A percentile compares a stretch with the other conserved stretches of the same genome.
These are phyloP conservation scores for Hymenoscyphus fructigenus DNA, from an alignment of 2,329 filamentous ascomycete species.

Conservation along the genomic window DNA sequence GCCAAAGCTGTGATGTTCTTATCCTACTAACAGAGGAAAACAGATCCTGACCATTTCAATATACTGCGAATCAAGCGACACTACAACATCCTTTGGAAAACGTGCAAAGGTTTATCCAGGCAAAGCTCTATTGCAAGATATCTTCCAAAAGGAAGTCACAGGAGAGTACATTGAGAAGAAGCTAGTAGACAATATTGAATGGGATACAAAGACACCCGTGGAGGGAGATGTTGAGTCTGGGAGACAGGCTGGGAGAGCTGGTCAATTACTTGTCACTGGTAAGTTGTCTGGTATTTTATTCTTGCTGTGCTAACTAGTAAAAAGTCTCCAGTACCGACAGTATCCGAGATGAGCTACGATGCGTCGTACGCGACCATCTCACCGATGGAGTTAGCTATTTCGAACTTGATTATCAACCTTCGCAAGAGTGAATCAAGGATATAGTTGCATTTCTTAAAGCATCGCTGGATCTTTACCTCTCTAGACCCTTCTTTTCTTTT, in stretches of 20 bases:
- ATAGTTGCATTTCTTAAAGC: too few species aligned
- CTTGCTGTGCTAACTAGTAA: too few species aligned
- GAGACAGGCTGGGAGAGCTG: neutral
- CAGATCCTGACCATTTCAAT: slow-evolving; percentile 62
- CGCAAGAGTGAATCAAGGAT: too few species aligned
- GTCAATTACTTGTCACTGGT: too few species aligned
- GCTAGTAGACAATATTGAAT: slow-evolving; percentile 12
- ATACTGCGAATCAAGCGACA: slow-evolving; percentile 17
- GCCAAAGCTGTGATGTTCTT: slow-evolving; percentile 8
- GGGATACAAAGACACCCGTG: neutral
- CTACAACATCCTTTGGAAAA: slow-evolving; percentile 19
- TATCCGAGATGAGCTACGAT: too few species aligned
- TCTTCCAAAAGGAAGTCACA: slow-evolving; percentile 16
- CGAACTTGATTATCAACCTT: too few species aligned
- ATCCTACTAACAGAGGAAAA: slow-evolving; percentile 54
- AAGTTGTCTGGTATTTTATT: too few species aligned
- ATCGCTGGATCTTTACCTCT: too few species aligned
- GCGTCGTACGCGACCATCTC: too few species aligned
- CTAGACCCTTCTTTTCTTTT: too few species aligned
- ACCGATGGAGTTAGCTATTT: too few species aligned
- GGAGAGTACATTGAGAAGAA: slow-evolving; percentile 21
- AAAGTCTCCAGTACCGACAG: too few species aligned
- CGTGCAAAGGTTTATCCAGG: slow-evolving; percentile 16
- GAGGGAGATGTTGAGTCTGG: neutral
- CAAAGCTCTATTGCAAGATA: slow-evolving; percentile 16